Percentiles rank a stretch among this genome's conserved stretches.
Conservation (phyloP, 352 stramenopile species). For the Globisporangium irregulare region DNA sequence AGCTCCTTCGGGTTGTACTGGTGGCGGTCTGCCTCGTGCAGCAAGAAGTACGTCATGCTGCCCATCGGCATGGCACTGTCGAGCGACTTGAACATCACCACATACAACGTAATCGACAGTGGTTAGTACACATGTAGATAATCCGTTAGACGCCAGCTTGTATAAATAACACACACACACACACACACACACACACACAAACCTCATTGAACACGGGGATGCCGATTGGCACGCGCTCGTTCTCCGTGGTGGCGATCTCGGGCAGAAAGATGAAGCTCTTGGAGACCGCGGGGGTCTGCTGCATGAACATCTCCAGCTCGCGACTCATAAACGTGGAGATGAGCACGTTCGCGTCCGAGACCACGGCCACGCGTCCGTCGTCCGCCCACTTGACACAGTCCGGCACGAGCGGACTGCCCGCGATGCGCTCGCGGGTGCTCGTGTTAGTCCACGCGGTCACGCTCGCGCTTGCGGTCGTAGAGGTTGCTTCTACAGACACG, state of each 20-base stretch:
- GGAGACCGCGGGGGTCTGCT: conserved; percentile 68
- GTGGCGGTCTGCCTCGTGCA: conserved; percentile 65
- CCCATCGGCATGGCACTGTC: conserved; percentile 27
- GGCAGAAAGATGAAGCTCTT: conserved; percentile 83
- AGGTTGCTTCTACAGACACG: not conserved
- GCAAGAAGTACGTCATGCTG: conserved; percentile 56
- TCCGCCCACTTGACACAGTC: conserved; percentile 67
- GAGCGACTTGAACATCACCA: conserved; percentile 11
- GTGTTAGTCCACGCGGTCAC: conserved; percentile 24
- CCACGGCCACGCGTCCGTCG: conserved; percentile 68
- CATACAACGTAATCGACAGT: not conserved
- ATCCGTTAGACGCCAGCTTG: not conserved
- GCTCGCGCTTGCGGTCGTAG: not conserved
- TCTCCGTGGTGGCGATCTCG: conserved; percentile 19
- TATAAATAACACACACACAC: not conserved
- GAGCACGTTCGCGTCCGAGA: conserved; percentile 71
- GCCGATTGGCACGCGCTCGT: conserved; percentile 49
- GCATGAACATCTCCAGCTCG: conserved; percentile 81
- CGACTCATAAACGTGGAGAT: conserved; percentile 77
- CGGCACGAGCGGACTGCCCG: conserved; percentile 63
- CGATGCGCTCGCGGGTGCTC: conserved; percentile 66
- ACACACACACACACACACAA: not conserved
- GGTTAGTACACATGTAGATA: not conserved
- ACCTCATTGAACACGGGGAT: conserved; percentile 49
- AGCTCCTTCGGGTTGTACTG: conserved; percentile 82